A percentile compares a stretch with the other conserved stretches of the same genome.
phyloP scores from a whole-genome alignment of 768 basidiomycete genomes.

The Suillus placidus region DNA sequence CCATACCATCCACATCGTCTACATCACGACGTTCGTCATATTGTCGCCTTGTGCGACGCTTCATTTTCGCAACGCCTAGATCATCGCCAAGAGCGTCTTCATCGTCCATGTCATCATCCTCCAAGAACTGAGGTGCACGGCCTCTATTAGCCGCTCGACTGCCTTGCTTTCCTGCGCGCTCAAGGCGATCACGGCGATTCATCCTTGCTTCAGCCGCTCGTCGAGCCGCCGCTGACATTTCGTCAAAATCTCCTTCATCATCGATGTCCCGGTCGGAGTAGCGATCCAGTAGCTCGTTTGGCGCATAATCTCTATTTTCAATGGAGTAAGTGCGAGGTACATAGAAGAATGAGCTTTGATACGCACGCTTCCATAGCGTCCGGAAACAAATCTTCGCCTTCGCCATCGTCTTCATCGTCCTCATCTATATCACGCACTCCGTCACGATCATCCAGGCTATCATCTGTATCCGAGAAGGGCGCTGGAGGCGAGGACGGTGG shows the following conservation, averaged over 20 bases:
- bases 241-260: slow-evolving; percentile 73
- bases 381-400: slow-evolving; percentile 91
- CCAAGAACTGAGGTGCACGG: slow-evolving; percentile 86
- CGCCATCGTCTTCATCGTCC: slow-evolving; percentile 71
- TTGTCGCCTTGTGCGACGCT: slow-evolving; percentile 80
- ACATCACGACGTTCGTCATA: slow-evolving; percentile 92
- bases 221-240: slow-evolving; percentile 68
- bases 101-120: slow-evolving; percentile 79
- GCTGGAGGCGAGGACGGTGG: slow-evolving; percentile 85
- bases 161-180: slow-evolving; percentile 66
- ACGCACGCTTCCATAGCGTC: slow-evolving; percentile 75
- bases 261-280: slow-evolving; percentile 90
- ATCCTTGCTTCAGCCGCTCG: slow-evolving; percentile 86
- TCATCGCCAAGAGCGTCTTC: slow-evolving; percentile 73
- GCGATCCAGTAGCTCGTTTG: slow-evolving; percentile 77
- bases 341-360: slow-evolving; percentile 11
- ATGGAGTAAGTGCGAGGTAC: slow-evolving; percentile 15
- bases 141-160: slow-evolving; percentile 75
- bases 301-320: slow-evolving; percentile 74
- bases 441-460: slow-evolving; percentile 72
- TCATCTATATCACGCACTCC: slow-evolving; percentile 67
- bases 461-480: slow-evolving; percentile 87
- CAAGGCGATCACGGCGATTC: slow-evolving; percentile 83
- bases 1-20: slow-evolving; percentile 89
- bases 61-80: slow-evolving; percentile 70